Evolutionary conservation across 371 early-diverging fungal genomes (phyloP).

Genomic region (Rhizopus stolonifer): DNA sequence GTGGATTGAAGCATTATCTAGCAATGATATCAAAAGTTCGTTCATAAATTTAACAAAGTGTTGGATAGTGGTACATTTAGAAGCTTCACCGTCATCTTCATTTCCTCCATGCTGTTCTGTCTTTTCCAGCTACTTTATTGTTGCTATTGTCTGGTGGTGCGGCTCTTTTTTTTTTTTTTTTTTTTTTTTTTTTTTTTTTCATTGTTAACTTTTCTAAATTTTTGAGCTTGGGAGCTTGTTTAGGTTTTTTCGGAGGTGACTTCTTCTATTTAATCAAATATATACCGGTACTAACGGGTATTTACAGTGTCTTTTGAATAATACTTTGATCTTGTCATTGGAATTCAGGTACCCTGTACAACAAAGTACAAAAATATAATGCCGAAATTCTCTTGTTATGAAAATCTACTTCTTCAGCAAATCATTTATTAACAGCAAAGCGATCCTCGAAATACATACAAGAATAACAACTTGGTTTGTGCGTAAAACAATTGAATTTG

Average conservation of each 20-base stretch:
- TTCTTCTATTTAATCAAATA: constrained; percentile 8
- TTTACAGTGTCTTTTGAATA: too few species aligned
- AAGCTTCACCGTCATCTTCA: constrained; percentile 14
- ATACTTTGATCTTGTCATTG: too few species aligned
- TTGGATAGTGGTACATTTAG: constrained; percentile 13
- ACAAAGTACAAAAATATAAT: too few species aligned
- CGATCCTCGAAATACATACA: too few species aligned
- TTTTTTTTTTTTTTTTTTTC: constrained; percentile 6
- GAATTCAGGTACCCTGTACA: too few species aligned
- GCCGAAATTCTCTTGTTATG: too few species aligned
- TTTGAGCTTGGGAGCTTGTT: neutral
- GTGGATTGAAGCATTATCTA: neutral
- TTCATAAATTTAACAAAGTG: constrained; percentile 19
- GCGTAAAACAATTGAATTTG: too few species aligned
- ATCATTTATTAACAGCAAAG: too few species aligned
- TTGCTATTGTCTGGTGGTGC: neutral
- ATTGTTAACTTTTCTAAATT: constrained; percentile 2
- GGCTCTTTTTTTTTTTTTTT: too few species aligned
- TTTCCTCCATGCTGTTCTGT: neutral
- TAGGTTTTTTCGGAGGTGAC: constrained; percentile 6
- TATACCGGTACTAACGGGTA: too few species aligned
- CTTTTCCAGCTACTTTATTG: constrained; percentile 1
- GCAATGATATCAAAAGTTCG: constrained; percentile 11
- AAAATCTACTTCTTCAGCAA: too few species aligned
- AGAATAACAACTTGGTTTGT: too few species aligned